Conservation (phyloP, 164 flowering plant species). For the Akebia trifoliata region DNA sequence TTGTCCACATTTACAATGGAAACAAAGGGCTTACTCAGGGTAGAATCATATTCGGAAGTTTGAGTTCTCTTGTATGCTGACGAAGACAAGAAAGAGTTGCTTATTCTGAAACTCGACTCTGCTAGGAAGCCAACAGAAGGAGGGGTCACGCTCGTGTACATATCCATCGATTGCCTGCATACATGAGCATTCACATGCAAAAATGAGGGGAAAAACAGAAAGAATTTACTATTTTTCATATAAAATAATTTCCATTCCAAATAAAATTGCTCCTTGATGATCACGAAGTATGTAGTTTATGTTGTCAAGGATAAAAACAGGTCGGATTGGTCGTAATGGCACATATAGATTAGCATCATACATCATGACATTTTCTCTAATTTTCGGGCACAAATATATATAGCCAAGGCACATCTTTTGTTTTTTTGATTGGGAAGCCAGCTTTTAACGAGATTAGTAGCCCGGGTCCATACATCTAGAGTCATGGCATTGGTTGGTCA, state of each 20-base stretch:
- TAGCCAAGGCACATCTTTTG: too few relatives aligned
- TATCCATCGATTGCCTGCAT: constrained; percentile 55
- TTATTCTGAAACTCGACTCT: constrained; percentile 16
- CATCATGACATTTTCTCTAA: too few relatives aligned
- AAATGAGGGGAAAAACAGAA: not conserved
- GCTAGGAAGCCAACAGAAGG: constrained; percentile 28
- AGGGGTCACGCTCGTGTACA: constrained; percentile 39
- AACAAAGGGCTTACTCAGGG: constrained; percentile 30
- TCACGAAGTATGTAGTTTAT: too few relatives aligned
- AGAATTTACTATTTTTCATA: not conserved
- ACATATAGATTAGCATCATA: too few relatives aligned
- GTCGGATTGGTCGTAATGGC: too few relatives aligned
- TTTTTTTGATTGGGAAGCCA: too few relatives aligned
- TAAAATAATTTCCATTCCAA: not conserved
- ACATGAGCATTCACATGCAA: constrained; percentile 3
- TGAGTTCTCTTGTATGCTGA: constrained; percentile 18
- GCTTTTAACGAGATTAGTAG: too few relatives aligned
- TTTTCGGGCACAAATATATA: too few relatives aligned
- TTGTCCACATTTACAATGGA: constrained; percentile 20
- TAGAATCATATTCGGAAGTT: constrained; percentile 14
- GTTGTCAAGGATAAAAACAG: too few relatives aligned
- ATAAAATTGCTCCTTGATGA: too few relatives aligned
- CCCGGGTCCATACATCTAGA: too few relatives aligned
- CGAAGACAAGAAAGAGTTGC: constrained; percentile 27
- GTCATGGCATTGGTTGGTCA: too few relatives aligned